phyloP scores from a whole-genome alignment of 2,329 filamentous ascomycete genomes.

The Lasiodiplodia sp. region DNA sequence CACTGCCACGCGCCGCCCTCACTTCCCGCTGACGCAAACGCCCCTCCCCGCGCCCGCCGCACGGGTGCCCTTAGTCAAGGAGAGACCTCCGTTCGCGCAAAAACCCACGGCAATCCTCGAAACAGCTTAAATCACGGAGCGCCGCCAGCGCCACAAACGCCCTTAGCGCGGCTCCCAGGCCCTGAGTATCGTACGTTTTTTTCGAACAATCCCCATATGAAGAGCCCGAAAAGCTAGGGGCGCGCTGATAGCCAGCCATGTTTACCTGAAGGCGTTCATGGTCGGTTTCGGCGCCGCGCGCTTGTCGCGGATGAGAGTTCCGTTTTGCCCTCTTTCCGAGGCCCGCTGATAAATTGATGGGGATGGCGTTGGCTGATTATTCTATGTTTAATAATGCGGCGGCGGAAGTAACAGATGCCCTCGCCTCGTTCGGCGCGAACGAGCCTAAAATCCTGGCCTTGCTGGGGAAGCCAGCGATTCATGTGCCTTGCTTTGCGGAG shows the following conservation, averaged over 20 bases:
- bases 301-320: neutral
- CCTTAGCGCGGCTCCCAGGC: conserved; percentile 6
- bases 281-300: neutral
- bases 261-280: too few species aligned
- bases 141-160: conserved; percentile 9
- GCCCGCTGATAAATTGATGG: conserved; percentile 3
- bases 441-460: neutral
- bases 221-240: neutral
- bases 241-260: too few species aligned
- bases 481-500: neutral
- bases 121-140: conserved; percentile 6
- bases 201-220: neutral
- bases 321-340: neutral
- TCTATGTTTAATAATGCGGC: neutral
- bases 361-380: neutral
- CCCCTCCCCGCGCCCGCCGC: neutral
- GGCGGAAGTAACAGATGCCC: neutral
- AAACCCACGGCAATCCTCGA: neutral
- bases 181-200: conserved; percentile 23
- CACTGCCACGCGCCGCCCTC: too few species aligned
- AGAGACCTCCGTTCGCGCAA: neutral
- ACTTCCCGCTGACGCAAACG: neutral
- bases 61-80: neutral
- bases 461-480: neutral
- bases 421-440: neutral